Conservation (phyloP, 345 rosid genomes). For the Eutrema yunnanense region DNA sequence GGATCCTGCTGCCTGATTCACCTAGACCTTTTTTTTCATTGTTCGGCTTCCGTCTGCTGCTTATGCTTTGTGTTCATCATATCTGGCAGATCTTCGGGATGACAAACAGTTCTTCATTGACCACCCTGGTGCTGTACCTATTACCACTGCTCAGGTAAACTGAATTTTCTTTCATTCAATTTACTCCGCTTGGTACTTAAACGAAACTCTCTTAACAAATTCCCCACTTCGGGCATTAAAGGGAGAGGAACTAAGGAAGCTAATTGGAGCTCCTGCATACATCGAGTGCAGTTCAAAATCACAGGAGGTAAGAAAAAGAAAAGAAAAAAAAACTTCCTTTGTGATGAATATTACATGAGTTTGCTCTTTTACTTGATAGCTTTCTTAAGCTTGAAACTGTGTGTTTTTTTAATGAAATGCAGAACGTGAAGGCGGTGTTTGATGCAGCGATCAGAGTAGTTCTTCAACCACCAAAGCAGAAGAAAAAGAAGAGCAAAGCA, state of each 20-base stretch:
- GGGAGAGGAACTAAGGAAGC: constrained; percentile 94
- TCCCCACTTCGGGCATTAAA: constrained; percentile 11
- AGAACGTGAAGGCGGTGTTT: constrained; percentile 93
- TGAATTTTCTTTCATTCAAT: not conserved
- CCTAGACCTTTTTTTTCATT: not conserved
- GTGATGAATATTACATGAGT: not conserved
- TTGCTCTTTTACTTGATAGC: not conserved
- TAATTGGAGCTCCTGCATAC: constrained; percentile 75
- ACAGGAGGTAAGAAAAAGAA: constrained; percentile 52
- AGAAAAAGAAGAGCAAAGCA: constrained; percentile 85
- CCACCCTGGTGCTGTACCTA: constrained; percentile 96
- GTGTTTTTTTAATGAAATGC: constrained; percentile 11
- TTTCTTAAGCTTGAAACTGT: not conserved
- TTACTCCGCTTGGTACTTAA: not conserved
- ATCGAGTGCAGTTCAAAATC: constrained; percentile 95
- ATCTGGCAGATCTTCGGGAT: constrained; percentile 78
- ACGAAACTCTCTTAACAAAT: constrained; percentile 13
- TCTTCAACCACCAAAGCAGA: constrained; percentile 90
- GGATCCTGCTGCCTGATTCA: not conserved
- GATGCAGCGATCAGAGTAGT: constrained; percentile 92
- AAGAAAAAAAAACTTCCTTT: not conserved
- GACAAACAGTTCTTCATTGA: constrained; percentile 82
- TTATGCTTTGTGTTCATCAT: constrained; percentile 12
- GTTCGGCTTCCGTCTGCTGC: not conserved
- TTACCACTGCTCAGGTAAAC: constrained; percentile 69